A percentile compares a stretch with the other conserved stretches of the same genome.
These are phyloP conservation scores for Larix kaempferi DNA, from an alignment of 75 land plant species.

Conservation along the genomic window DNA sequence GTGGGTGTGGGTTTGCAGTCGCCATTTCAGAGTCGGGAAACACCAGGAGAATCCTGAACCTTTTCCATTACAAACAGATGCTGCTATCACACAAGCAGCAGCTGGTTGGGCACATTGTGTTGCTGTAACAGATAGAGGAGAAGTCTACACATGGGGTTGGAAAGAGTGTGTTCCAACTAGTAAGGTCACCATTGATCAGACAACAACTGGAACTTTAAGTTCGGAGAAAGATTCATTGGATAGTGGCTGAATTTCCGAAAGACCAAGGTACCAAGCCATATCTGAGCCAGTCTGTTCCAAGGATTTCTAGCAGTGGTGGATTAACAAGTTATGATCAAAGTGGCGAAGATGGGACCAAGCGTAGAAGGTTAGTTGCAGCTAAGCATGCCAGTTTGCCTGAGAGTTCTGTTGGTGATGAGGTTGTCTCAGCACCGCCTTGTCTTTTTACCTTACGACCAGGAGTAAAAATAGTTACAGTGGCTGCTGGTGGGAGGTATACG, in stretches of 20 bases:
- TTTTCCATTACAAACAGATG: constrained; percentile 79
- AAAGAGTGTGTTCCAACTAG: constrained; percentile 97
- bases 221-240: constrained; percentile 43
- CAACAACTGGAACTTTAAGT: constrained; percentile 9
- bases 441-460: constrained; percentile 74
- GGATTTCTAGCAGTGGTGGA: constrained; percentile 14
- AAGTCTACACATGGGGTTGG: constrained; percentile 99
- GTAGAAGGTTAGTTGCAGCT: constrained; percentile 56
- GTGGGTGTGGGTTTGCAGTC: constrained; percentile 95
- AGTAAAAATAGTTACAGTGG: constrained; percentile 67
- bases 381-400: constrained; percentile 64
- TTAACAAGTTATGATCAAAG: constrained; percentile 36
- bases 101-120: constrained; percentile 99
- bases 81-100: constrained; percentile 71
- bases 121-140: constrained; percentile 79
- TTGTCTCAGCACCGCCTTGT: constrained; percentile 79
- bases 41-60: constrained; percentile 97
- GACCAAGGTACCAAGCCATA: constrained; percentile 59
- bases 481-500: constrained; percentile 98
- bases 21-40: constrained; percentile 84
- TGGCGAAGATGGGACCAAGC: constrained; percentile 69
- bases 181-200: constrained; percentile 44
- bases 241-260: constrained; percentile 20
- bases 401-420: constrained; percentile 72
- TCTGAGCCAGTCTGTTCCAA: constrained; percentile 21